Conservation (phyloP, 2,329 filamentous ascomycete genomes). For the Fusarium sp. region DNA sequence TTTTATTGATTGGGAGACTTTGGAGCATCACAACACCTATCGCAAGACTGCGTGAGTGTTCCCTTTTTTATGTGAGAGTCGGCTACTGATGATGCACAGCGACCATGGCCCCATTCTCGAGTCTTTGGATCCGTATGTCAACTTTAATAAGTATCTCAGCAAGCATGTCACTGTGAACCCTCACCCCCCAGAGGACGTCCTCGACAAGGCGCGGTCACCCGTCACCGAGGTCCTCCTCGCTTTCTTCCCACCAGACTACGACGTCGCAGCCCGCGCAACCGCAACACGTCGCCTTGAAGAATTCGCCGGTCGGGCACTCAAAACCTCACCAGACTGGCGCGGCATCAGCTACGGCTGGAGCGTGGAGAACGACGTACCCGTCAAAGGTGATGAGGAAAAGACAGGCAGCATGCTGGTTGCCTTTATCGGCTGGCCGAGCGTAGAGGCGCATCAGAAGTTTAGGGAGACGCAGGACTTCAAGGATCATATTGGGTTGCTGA, state of each 20-base stretch:
- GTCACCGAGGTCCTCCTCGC: conserved; percentile 39
- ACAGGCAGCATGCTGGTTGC: conserved; percentile 41
- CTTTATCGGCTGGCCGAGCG: conserved; percentile 53
- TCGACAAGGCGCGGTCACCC: conserved; percentile 32
- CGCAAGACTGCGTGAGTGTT: conserved; percentile 29
- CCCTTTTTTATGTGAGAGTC: fast-evolving
- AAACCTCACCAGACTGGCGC: conserved; percentile 35
- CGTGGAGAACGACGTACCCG: conserved; percentile 47
- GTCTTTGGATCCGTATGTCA: conserved; percentile 28
- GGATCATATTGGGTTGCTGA: conserved; percentile 45
- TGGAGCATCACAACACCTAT: conserved; percentile 35
- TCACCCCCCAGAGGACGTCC: conserved; percentile 38
- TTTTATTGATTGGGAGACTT: conserved; percentile 44
- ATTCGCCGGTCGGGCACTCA: conserved; percentile 31
- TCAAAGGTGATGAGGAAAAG: conserved; percentile 44
- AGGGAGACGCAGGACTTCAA: conserved; percentile 51
- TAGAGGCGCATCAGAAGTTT: conserved; percentile 53
- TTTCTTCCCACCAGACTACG: conserved; percentile 39
- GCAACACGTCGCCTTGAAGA: conserved; percentile 32
- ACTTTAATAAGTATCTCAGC: conserved; percentile 30
- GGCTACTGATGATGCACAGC: not conserved
- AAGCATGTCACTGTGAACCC: conserved; percentile 41
- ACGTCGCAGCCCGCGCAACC: conserved; percentile 28
- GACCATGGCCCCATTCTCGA: conserved; percentile 29
- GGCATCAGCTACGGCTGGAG: conserved; percentile 49